Base-by-base conservation (phyloP, 2,329 filamentous ascomycete species). In the Penicillium sclerotiorum region DNA sequence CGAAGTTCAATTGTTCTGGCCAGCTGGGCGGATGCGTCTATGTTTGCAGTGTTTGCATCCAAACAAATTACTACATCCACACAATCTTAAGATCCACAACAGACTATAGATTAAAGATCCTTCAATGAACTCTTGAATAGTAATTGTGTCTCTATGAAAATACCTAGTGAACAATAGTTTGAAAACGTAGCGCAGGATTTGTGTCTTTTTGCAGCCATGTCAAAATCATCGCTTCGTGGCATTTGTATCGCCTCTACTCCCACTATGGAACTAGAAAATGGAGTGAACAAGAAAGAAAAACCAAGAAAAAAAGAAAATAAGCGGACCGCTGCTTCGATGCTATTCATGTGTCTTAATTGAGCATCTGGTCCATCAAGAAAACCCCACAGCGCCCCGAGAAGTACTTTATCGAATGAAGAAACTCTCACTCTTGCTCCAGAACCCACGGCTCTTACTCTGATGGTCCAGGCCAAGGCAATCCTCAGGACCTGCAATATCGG, bases 391-490 rank as follows among this genome's bases (percentile, higher is more conserved):
- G 53, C 57, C 53, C 51, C 48, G 17, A 27, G 40, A 46, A 59
- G 53, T 49, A 58, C 44, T 66, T 67, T 73, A 82, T 68, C 80
- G 77, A 65, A 86, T 86, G 70, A 84, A 85, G 66, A 86, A 82
- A 52, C 80, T 82, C 65, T 86, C 83, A 43, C 81, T 77, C 62
- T 80, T 78, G 60, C 73, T 77, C 80, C 80, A 85, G 65, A 81
- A 79, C 61, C 73, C 80, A 52, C 80, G 74, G 52, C 75, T 77
- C 66, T 84, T 84, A 73, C 84, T 85, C 53, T 81, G 74, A 70
- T 86, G 83, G 60, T 86, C 84, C 47, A 86, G 73, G 15, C 81
- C 80, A 40, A 97, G 83, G 17, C 96, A 80, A 45, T 88, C 84
- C n/a, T 88, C 81, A 0, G 90, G 84, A 52, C 94, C 86, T 55